Evolutionary conservation across 495 filamentous ascomycete genomes (phyloP).

Genomic region (Chaetomium tenue): DNA sequence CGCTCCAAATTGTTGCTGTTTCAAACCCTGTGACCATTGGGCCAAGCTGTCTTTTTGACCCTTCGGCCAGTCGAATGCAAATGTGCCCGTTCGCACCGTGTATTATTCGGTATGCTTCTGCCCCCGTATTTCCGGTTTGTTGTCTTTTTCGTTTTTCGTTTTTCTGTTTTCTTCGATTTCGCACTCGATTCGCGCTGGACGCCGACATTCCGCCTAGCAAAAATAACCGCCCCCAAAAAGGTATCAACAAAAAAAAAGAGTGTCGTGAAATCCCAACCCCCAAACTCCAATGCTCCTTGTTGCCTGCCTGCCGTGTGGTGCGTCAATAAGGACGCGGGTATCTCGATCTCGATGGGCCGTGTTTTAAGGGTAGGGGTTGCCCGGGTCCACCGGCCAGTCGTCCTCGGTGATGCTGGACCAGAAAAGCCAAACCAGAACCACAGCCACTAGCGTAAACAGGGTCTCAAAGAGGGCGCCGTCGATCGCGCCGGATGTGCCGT

Average conservation of each 20-base stretch:
- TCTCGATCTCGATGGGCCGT: conserved; percentile 11
- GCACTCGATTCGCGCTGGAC: conserved; percentile 18
- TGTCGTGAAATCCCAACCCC: conserved; percentile 20
- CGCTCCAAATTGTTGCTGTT: background rate
- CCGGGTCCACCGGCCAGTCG: conserved; percentile 76
- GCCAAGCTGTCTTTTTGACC: background rate
- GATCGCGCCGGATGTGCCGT: conserved; percentile 76
- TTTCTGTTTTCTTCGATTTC: conserved; percentile 8
- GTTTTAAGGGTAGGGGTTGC: conserved; percentile 32
- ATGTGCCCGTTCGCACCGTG: conserved; percentile 26
- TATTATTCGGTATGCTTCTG: conserved; percentile 16
- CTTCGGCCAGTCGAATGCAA: background rate
- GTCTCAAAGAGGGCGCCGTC: conserved; percentile 93
- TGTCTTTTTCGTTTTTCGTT: conserved; percentile 10
- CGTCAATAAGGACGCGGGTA: conserved; percentile 15
- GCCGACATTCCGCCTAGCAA: conserved; percentile 12
- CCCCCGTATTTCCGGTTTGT: conserved; percentile 7
- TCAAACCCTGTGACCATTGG: background rate
- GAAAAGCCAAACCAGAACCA: conserved; percentile 85
- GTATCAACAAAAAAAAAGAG: conserved; percentile 23
- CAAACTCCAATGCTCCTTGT: conserved; percentile 23
- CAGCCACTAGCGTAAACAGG: conserved; percentile 80
- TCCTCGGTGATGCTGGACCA: conserved; percentile 99
- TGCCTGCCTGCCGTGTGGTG: background rate
- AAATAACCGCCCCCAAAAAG: conserved; percentile 13